Percentiles rank a stretch among this genome's conserved stretches.
Evolutionary conservation across 2,329 filamentous ascomycete genomes (phyloP).

Genomic region (Trichophyton simii): DNA sequence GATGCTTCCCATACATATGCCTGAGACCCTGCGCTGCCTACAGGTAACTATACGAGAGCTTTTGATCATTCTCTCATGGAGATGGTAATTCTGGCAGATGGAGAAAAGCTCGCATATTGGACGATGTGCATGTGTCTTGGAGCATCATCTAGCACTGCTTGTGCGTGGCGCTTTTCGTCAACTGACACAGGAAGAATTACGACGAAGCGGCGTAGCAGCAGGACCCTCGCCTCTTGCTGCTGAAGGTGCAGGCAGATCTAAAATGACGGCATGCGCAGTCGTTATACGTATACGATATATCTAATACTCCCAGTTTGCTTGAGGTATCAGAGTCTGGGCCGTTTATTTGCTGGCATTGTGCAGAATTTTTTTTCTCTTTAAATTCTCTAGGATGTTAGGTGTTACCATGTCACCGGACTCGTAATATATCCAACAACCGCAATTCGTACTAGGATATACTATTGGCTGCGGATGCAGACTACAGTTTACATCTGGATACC

Average conservation of each 20-base stretch:
- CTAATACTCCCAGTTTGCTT: neutral
- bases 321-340: neutral
- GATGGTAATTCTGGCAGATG: neutral
- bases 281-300: neutral
- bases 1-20: neutral
- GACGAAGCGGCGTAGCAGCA: neutral
- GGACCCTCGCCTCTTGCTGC: neutral
- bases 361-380: neutral
- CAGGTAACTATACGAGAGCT: neutral
- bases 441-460: neutral
- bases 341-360: neutral
- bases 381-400: neutral
- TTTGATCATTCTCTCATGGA: neutral
- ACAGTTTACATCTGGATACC: neutral
- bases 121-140: neutral
- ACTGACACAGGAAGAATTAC: neutral
- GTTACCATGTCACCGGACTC: neutral
- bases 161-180: neutral
- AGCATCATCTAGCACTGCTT: neutral
- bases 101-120: neutral
- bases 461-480: neutral
- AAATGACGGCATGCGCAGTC: neutral
- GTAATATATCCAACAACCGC: neutral
- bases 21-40: neutral
- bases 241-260: neutral